Percentiles rank a stretch among this genome's conserved stretches.
phyloP scores from a whole-genome alignment of 2,329 filamentous ascomycete genomes.

The Microdochium paspali region DNA sequence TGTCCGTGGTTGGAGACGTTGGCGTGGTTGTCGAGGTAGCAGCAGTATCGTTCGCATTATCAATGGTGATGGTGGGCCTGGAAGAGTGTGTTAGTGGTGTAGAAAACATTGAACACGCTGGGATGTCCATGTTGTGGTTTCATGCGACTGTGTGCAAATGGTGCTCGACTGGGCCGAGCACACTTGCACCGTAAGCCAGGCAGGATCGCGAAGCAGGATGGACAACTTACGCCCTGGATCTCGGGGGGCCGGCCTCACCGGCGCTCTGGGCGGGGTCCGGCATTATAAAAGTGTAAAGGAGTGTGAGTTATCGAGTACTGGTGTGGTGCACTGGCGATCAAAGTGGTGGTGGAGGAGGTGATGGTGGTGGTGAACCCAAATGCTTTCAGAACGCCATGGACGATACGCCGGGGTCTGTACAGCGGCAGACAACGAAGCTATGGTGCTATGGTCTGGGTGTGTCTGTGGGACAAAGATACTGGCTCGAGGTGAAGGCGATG shows the following conservation, averaged over 20 bases:
- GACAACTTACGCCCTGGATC: not conserved
- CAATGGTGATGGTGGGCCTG: conserved; percentile 26
- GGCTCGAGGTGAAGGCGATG: too few relatives aligned
- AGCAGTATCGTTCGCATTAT: conserved; percentile 21
- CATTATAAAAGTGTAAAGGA: not conserved
- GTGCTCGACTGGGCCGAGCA: too few relatives aligned
- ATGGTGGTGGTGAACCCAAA: too few relatives aligned
- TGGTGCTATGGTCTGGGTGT: too few relatives aligned
- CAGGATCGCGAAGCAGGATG: too few relatives aligned
- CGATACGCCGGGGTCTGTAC: too few relatives aligned
- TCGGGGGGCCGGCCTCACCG: not conserved
- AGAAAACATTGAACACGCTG: not conserved
- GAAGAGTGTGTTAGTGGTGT: not conserved
- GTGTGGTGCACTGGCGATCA: too few relatives aligned
- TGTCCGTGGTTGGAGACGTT: conserved; percentile 12
- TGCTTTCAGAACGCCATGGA: too few relatives aligned
- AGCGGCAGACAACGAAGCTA: too few relatives aligned
- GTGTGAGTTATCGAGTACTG: not conserved
- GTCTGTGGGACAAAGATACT: too few relatives aligned
- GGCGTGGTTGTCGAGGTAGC: conserved; percentile 13
- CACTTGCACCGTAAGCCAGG: not conserved
- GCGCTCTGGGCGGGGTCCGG: not conserved
- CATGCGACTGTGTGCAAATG: too few relatives aligned
- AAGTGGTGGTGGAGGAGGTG: too few relatives aligned
- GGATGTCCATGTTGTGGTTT: not conserved